Evolutionary conservation across 2,329 filamentous ascomycete species (phyloP).

Genomic region (Sclerotiophoma versabilis): DNA sequence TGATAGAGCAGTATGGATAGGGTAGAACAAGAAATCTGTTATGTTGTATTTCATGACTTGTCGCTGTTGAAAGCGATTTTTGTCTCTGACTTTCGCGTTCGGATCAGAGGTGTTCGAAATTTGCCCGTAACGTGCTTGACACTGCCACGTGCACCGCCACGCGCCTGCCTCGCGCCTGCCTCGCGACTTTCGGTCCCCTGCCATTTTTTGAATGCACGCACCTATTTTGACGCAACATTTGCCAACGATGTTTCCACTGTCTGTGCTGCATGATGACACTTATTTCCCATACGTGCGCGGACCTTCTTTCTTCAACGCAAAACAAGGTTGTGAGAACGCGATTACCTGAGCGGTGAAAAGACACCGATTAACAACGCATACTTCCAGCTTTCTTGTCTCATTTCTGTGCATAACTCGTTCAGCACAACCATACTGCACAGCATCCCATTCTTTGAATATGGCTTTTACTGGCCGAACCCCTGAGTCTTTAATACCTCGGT

Average conservation of each 20-base stretch:
- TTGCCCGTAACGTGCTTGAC: not conserved
- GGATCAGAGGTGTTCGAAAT: not conserved
- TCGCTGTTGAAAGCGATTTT: too few species aligned
- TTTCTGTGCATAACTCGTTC: too few species aligned
- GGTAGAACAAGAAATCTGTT: too few species aligned
- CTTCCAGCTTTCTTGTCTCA: not conserved
- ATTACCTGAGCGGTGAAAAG: not conserved
- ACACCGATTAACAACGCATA: not conserved
- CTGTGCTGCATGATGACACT: conserved; percentile 11
- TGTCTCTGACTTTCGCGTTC: too few species aligned
- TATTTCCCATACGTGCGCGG: not conserved
- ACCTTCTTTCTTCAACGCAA: not conserved
- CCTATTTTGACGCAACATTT: conserved; percentile 20
- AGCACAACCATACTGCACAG: not conserved
- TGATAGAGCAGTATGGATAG: too few species aligned
- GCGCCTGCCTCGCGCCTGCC: conserved; percentile 16
- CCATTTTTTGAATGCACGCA: conserved; percentile 24
- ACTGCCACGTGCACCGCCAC: conserved; percentile 26
- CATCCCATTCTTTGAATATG: conserved; percentile 21
- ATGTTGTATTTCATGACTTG: too few species aligned
- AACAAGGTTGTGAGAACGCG: conserved; percentile 1
- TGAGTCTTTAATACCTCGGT: conserved; percentile 77
- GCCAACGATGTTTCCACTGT: conserved; percentile 20
- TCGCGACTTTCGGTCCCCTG: conserved; percentile 27
- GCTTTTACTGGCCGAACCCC: conserved; percentile 64